These are phyloP conservation scores for Cinnamomum micranthum DNA, from an alignment of 164 flowering plant species.

Conservation along the genomic window DNA sequence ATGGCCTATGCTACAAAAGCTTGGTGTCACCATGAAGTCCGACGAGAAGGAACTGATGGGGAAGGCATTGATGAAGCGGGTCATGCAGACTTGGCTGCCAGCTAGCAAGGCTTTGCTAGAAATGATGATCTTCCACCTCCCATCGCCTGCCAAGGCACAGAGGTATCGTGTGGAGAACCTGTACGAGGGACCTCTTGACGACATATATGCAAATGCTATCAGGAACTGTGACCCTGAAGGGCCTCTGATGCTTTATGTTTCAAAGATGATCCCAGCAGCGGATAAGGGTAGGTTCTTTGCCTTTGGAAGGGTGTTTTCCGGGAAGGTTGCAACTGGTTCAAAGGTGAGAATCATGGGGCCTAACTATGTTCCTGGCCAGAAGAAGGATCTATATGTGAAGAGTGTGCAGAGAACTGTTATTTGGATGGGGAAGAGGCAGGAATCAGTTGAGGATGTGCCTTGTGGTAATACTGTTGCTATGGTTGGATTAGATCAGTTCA, in stretches of 20 bases:
- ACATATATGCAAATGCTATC: constrained; percentile 29
- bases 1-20: constrained; percentile 29
- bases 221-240: constrained; percentile 34
- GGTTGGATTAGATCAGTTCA: constrained; percentile 33
- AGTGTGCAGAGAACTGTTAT: constrained; percentile 31
- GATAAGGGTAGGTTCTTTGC: constrained; percentile 36
- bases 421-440: constrained; percentile 36
- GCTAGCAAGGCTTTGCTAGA: constrained; percentile 28
- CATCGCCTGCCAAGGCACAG: constrained; percentile 25
- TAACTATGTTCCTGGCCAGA: constrained; percentile 25
- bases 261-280: constrained; percentile 36
- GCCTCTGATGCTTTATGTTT: constrained; percentile 33
- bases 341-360: constrained; percentile 37
- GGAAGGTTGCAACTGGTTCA: constrained; percentile 26
- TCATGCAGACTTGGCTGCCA: constrained; percentile 32
- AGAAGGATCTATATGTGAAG: constrained; percentile 28
- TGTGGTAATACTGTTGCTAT: constrained; percentile 32
- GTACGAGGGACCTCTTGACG: constrained; percentile 31
- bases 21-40: constrained; percentile 26
- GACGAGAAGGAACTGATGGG: constrained; percentile 29
- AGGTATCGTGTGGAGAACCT: constrained; percentile 28
- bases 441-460: constrained; percentile 35
- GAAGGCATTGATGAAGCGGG: constrained; percentile 32
- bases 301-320: constrained; percentile 32
- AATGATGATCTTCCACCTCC: constrained; percentile 33